Evolutionary conservation across 768 basidiomycete species (phyloP).

Genomic region (Rhizopogon vulgaris): DNA sequence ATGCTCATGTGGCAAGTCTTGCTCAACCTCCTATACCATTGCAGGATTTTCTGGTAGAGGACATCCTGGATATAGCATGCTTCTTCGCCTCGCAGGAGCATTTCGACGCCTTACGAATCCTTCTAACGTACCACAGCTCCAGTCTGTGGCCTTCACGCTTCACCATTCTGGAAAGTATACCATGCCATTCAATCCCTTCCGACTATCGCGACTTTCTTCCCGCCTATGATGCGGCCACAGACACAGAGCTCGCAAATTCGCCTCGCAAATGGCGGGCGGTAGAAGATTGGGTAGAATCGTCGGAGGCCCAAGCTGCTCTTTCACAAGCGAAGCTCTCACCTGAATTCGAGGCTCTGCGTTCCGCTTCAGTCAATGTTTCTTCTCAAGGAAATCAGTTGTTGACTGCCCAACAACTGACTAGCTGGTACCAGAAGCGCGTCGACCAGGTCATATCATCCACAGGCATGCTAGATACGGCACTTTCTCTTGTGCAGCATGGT

Average conservation of each 20-base stretch:
- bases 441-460: constrained; percentile 53
- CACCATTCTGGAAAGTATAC: constrained; percentile 64
- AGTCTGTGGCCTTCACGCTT: constrained; percentile 67
- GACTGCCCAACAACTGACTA: constrained; percentile 36
- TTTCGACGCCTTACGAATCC: constrained; percentile 49
- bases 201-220: constrained; percentile 62
- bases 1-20: constrained; percentile 16
- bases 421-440: constrained; percentile 74
- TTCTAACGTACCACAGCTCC: constrained; percentile 52
- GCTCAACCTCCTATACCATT: constrained; percentile 45
- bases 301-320: constrained; percentile 38
- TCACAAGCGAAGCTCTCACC: constrained; percentile 13
- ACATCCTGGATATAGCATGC: constrained; percentile 55
- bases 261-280: constrained; percentile 43
- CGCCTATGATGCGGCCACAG: constrained; percentile 41
- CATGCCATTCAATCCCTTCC: constrained; percentile 64
- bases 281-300: constrained; percentile 54
- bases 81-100: constrained; percentile 58
- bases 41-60: constrained; percentile 54
- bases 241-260: constrained; percentile 33
- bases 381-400: constrained; percentile 6
- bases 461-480: constrained; percentile 74
- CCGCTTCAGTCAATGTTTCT: constrained; percentile 4
- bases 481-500: constrained; percentile 79
- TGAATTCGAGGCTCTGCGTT: constrained; percentile 9